Evolutionary conservation across 2,329 filamentous ascomycete species (phyloP).

Genomic region (Colletotrichum liriopes): DNA sequence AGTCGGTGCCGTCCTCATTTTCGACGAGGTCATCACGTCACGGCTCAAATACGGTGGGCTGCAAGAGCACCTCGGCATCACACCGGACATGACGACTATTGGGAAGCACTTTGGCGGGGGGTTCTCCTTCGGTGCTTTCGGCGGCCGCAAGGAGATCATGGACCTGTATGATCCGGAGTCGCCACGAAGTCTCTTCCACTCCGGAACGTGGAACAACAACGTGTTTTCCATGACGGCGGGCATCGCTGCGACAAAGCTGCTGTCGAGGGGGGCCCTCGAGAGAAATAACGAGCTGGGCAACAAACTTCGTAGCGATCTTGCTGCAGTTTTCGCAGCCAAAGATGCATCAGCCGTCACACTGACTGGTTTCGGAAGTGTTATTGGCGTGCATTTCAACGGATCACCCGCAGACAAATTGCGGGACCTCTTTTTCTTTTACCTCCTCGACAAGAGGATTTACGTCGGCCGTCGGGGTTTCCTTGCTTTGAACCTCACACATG

Average conservation of each 20-base stretch:
- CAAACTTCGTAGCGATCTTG: constrained; percentile 23
- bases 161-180: constrained; percentile 67
- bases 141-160: constrained; percentile 74
- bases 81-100: constrained; percentile 74
- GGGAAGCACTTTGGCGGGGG: constrained; percentile 80
- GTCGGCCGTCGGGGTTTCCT: constrained; percentile 40
- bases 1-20: constrained; percentile 71
- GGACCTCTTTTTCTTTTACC: constrained; percentile 40
- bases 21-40: constrained; percentile 82
- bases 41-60: constrained; percentile 69
- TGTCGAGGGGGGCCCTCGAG: constrained; percentile 36
- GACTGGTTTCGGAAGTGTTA: constrained; percentile 37
- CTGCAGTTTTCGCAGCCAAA: constrained; percentile 19
- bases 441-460: constrained; percentile 35
- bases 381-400: constrained; percentile 37
- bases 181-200: constrained; percentile 40
- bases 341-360: constrained; percentile 21
- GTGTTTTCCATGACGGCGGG: constrained; percentile 44
- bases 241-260: constrained; percentile 35
- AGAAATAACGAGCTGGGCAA: constrained; percentile 29
- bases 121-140: constrained; percentile 77
- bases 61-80: constrained; percentile 58
- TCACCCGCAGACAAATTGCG: constrained; percentile 14
- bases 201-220: constrained; percentile 44
- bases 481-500: constrained; percentile 39